These are phyloP conservation scores for Plectosphaerella sp. DNA, from an alignment of 2,329 filamentous ascomycete species.

Conservation along the genomic window DNA sequence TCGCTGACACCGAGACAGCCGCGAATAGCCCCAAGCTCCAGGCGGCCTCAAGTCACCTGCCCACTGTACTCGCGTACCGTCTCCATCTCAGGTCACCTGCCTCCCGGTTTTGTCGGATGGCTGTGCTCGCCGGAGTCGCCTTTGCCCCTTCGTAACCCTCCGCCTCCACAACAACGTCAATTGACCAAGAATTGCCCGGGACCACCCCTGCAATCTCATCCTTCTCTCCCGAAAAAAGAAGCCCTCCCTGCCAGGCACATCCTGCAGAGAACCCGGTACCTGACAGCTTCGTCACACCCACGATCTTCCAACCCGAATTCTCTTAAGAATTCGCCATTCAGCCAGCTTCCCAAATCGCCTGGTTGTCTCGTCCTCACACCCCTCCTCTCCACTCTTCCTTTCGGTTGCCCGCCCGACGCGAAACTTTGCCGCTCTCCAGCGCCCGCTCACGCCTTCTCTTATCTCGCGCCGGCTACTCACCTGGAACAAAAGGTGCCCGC, in stretches of 20 bases:
- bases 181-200: not conserved
- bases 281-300: no score
- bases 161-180: not conserved
- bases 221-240: not conserved
- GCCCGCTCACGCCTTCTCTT: no score
- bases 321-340: no score
- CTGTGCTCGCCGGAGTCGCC: constrained; percentile 12
- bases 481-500: no score
- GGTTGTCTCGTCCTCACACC: no score
- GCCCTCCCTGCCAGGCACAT: not conserved
- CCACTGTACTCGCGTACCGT: not conserved
- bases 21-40: not conserved
- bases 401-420: no score
- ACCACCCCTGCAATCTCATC: not conserved
- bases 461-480: no score
- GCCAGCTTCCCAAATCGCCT: no score
- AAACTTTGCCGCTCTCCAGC: no score
- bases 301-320: no score
- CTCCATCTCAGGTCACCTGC: not conserved
- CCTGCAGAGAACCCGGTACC: no score
- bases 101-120: constrained; percentile 9
- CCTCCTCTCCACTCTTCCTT: no score
- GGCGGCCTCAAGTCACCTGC: not conserved
- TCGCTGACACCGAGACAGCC: not conserved
- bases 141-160: constrained; percentile 3